Evolutionary conservation across 441 rosid genomes (phyloP), one percentile per base, ranked within the genome.

Genomic region (Euphorbia celastroides): DNA sequence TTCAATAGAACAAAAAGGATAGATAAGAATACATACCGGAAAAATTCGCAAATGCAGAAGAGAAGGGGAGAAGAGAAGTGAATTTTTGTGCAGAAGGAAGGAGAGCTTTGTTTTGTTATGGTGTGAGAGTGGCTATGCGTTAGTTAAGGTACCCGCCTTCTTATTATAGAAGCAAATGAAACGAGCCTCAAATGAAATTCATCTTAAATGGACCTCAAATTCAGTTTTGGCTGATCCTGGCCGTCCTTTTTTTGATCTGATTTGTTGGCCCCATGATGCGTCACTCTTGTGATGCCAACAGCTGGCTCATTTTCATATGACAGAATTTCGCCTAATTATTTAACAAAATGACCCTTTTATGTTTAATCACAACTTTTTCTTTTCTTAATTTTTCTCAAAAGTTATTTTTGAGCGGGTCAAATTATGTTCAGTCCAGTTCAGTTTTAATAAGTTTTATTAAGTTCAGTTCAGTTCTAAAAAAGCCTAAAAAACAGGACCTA

Each of bases 81-180:
- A 34, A n/a, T n/a, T n/a, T n/a, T n/a, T n/a, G n/a, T n/a, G n/a
- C n/a, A n/a, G n/a, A n/a, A n/a, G n/a, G n/a, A n/a, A n/a, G n/a
- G n/a, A n/a, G n/a, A n/a, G n/a, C n/a, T n/a, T n/a, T n/a, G n/a
- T 19, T 36, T 60, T 17, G n/a, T 12, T 23, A 28, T 2, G 0
- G 42, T 12, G 9, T 31, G 20, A 27, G 19, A 20, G 2, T n/a
- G 52, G 68, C 44, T 32, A 57, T 58, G 68, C 42, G 58, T 66
- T 68, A 67, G 58, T 66, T 68, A 67, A 72, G 70, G 73, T 76
- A 69, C 86, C 79, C 84, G 84, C 84, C 74, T 77, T 67, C 72
- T 64, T 56, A 38, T 70, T 74, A 81, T 79, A 41, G 70, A 79
- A 80, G 63, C n/a, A n/a, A n/a, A n/a, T n/a, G n/a, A n/a, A n/a